A percentile compares a stretch with the other conserved stretches of the same genome.
phyloP scores from a whole-genome alignment of 1,139 yeast species.

The Eremothecium coryli region DNA sequence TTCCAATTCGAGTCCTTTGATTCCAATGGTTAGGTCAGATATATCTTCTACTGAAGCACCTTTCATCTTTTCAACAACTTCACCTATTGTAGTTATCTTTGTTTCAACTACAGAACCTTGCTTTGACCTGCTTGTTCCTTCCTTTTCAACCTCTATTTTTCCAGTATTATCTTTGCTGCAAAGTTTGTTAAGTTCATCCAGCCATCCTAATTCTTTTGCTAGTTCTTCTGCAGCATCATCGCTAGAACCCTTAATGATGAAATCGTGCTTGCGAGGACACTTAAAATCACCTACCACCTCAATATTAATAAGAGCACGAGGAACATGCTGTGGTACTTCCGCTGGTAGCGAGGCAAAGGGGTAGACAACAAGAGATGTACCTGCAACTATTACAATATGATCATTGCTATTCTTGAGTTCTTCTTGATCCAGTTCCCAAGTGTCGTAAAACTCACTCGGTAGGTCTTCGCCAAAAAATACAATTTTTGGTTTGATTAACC shows the following conservation, averaged over 20 bases:
- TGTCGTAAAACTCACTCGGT: constrained; percentile 57
- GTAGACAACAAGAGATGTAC: constrained; percentile 79
- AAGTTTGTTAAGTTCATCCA: constrained; percentile 35
- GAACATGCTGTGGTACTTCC: constrained; percentile 42
- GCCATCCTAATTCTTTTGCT: constrained; percentile 57
- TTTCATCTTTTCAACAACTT: no score
- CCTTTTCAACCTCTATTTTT: no score
- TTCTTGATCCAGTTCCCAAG: constrained; percentile 51
- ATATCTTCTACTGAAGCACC: no score
- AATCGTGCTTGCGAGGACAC: constrained; percentile 48
- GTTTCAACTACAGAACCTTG: no score
- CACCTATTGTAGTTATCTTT: no score
- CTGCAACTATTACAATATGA: constrained; percentile 82
- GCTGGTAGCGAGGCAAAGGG: constrained; percentile 83
- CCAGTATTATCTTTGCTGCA: no score
- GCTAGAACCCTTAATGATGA: constrained; percentile 51
- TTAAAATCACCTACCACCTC: constrained; percentile 70
- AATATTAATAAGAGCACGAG: constrained; percentile 60
- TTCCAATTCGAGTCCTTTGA: no score
- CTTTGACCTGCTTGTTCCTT: no score
- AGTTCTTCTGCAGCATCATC: constrained; percentile 52
- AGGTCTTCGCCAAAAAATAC: constrained; percentile 87
- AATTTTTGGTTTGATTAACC: constrained; percentile 83
- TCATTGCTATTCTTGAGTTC: constrained; percentile 32
- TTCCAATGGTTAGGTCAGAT: no score